Percentiles rank a stretch among this genome's conserved stretches.
Evolutionary conservation across 2,329 filamentous ascomycete genomes (phyloP).

Genomic region (Nannizzia gypsea): DNA sequence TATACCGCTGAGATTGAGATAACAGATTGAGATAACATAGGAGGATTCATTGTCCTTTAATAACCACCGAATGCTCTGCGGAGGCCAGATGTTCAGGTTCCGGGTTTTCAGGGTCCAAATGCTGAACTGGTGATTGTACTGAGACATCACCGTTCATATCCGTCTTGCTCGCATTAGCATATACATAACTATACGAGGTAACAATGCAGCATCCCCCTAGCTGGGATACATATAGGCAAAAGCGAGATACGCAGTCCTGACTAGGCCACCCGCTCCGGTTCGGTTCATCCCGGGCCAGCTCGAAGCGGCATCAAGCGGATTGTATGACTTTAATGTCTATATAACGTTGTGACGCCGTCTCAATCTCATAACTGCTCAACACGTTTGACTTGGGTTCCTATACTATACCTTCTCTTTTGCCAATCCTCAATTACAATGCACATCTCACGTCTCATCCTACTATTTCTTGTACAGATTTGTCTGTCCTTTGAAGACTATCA

Average conservation of each 20-base stretch:
- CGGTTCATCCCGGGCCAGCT: neutral
- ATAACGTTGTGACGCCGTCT: neutral
- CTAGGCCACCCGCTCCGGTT: neutral
- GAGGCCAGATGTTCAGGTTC: neutral
- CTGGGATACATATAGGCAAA: neutral
- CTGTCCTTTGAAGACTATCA: neutral
- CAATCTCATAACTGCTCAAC: neutral
- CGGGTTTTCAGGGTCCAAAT: too few species aligned
- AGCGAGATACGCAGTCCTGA: neutral
- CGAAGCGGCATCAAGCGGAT: neutral
- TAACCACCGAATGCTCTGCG: neutral
- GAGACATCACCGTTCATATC: neutral
- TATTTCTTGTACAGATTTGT: constrained; percentile 2
- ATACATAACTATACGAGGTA: neutral
- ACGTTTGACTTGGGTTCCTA: neutral
- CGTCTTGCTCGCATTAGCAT: neutral
- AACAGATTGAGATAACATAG: neutral
- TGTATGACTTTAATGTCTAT: neutral
- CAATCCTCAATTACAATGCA: neutral
- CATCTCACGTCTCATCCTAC: neutral
- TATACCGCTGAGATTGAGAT: too few species aligned
- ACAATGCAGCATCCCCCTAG: neutral
- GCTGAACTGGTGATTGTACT: too few species aligned
- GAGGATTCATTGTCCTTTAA: neutral
- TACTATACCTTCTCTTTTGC: neutral